Percentiles rank a stretch among this genome's conserved stretches.
These are phyloP conservation scores for Malus hybrid DNA, from an alignment of 331 rosid genomes.

Conservation along the genomic window DNA sequence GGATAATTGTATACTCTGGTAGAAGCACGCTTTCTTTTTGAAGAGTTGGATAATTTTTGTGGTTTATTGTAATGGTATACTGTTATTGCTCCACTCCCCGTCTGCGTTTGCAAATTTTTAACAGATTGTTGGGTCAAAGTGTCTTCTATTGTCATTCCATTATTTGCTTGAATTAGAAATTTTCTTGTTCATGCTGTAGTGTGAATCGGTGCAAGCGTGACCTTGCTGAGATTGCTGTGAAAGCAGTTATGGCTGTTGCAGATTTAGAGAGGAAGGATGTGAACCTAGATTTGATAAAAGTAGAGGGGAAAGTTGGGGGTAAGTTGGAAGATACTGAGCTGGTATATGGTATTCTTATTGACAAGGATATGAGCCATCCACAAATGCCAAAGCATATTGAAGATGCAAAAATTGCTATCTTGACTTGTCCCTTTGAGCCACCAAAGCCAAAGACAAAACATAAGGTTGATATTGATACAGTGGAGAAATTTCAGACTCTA, in stretches of 20 bases:
- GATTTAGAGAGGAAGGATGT: slow-evolving; percentile 95
- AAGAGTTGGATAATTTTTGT: not conserved
- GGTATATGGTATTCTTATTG: slow-evolving; percentile 80
- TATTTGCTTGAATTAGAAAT: slow-evolving; percentile 1
- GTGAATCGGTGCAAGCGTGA: slow-evolving; percentile 93
- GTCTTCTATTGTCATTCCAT: not conserved
- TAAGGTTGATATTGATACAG: slow-evolving; percentile 97
- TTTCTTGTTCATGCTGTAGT: slow-evolving; percentile 38
- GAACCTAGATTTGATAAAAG: slow-evolving; percentile 80
- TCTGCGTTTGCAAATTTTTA: not conserved
- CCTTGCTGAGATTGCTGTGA: slow-evolving; percentile 96
- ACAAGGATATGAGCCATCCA: slow-evolving; percentile 99
- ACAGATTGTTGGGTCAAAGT: not conserved
- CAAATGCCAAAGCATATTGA: slow-evolving; percentile 98
- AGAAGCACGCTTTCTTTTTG: not conserved
- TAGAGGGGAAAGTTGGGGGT: slow-evolving; percentile 98
- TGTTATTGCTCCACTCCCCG: not conserved
- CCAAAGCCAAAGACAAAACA: slow-evolving; percentile 98
- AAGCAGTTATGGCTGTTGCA: slow-evolving; percentile 92
- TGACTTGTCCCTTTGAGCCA: slow-evolving; percentile 99
- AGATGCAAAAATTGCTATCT: slow-evolving; percentile 87
- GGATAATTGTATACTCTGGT: not conserved
- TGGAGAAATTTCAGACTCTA: slow-evolving; percentile 87
- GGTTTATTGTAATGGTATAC: not conserved
- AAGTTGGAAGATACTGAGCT: slow-evolving; percentile 92